Conservation (phyloP, 2,329 filamentous ascomycete genomes). For the Verticillium klebahnii region DNA sequence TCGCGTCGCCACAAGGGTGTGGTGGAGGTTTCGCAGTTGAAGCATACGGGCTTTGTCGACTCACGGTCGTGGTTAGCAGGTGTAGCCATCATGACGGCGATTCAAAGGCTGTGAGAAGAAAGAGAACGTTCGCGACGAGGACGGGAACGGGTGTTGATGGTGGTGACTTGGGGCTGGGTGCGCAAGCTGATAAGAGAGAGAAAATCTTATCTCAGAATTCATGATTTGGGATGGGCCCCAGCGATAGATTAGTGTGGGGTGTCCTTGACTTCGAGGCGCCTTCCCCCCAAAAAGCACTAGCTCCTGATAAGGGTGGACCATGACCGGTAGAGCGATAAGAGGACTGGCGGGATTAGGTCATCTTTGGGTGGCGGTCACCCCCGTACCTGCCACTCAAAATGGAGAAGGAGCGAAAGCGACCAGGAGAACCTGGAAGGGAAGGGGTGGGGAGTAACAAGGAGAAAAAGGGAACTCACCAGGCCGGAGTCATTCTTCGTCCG, state of each 20-base stretch:
- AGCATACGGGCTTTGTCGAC: slow-evolving; percentile 83
- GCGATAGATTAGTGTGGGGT: not conserved
- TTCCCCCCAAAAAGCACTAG: not conserved
- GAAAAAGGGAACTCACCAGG: not conserved
- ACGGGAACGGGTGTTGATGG: not conserved
- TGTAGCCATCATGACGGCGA: slow-evolving; percentile 45
- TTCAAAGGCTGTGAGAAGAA: slow-evolving; percentile 17
- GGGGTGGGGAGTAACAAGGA: not conserved
- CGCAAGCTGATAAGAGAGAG: not conserved
- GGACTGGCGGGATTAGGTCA: not conserved
- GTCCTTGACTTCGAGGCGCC: not conserved
- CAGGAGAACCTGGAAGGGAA: not conserved
- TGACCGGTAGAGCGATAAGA: not conserved
- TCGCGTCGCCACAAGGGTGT: slow-evolving; percentile 97
- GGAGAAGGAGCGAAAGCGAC: not conserved
- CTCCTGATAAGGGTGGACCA: not conserved
- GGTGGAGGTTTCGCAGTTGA: slow-evolving; percentile 93
- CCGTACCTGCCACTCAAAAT: not conserved
- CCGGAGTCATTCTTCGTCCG: not conserved
- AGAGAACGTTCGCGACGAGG: not conserved
- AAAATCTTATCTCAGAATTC: slow-evolving; percentile 8
- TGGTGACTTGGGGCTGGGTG: not conserved
- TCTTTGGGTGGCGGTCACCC: not conserved
- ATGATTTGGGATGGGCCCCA: slow-evolving; percentile 3
- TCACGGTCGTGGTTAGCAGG: slow-evolving; percentile 52